phyloP scores from a whole-genome alignment of 768 basidiomycete genomes.

The Coprinopsis sp. region DNA sequence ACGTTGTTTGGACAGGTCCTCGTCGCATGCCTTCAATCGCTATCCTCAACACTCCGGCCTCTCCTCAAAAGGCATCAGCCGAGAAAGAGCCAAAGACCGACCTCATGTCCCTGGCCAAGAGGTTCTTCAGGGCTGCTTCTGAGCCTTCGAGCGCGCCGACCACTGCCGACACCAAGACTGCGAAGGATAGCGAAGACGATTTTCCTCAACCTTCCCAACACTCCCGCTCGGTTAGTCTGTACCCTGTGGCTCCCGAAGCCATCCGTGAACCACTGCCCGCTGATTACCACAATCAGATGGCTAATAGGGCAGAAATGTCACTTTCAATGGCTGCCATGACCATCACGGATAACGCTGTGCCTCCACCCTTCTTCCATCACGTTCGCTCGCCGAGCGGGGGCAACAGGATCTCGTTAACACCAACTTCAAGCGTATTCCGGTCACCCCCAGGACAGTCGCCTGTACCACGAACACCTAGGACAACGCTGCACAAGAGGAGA shows the following conservation, averaged over 20 bases:
- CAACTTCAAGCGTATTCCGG: neutral
- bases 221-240: slow-evolving; percentile 3
- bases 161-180: neutral
- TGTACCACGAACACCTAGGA: neutral
- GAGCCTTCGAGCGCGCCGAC: neutral
- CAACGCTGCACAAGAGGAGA: neutral
- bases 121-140: neutral
- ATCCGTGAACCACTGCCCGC: slow-evolving; percentile 9
- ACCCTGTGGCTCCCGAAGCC: slow-evolving; percentile 5
- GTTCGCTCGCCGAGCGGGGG: neutral
- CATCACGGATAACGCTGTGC: neutral
- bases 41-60: slow-evolving; percentile 2
- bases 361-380: neutral
- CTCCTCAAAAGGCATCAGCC: neutral
- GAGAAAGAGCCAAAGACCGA: neutral
- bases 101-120: neutral
- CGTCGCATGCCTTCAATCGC: neutral
- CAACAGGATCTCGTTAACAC: neutral
- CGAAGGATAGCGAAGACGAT: neutral
- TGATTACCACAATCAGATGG: slow-evolving; percentile 2
- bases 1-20: neutral
- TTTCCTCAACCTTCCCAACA: neutral
- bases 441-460: slow-evolving; percentile 2
- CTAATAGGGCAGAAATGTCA: slow-evolving; percentile 3
- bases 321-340: slow-evolving; percentile 5